These are phyloP conservation scores for Herpetomonas tarakana DNA, from an alignment of 208 protist genomes.

Conservation along the genomic window DNA sequence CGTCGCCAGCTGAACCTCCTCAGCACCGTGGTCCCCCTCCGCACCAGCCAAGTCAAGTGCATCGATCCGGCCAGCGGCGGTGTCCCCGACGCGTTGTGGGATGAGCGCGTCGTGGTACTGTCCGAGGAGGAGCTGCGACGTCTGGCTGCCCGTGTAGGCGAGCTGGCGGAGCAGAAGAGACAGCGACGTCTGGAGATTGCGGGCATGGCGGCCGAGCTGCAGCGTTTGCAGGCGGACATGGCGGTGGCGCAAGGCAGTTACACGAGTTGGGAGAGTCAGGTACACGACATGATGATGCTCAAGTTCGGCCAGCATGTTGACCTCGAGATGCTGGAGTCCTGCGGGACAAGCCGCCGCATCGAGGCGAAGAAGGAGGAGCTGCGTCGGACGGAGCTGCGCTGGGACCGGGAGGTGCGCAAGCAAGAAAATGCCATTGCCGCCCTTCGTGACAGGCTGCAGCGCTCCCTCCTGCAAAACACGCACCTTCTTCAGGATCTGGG, in stretches of 20 bases:
- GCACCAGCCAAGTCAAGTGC: constrained; percentile 80
- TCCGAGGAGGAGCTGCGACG: constrained; percentile 52
- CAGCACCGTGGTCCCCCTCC: constrained; percentile 86
- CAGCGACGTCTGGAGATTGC: constrained; percentile 43
- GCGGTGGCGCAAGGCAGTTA: constrained; percentile 63
- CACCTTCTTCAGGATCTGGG: constrained; percentile 84
- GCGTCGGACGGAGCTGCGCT: constrained; percentile 71
- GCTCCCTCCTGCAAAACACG: constrained; percentile 75
- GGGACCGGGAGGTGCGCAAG: constrained; percentile 64
- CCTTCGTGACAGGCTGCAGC: constrained; percentile 67
- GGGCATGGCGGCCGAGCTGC: constrained; percentile 55
- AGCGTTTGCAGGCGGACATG: constrained; percentile 64
- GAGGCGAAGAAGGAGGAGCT: constrained; percentile 90
- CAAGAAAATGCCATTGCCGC: constrained; percentile 65
- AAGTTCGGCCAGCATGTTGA: constrained; percentile 95
- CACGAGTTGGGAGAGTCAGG: constrained; percentile 79
- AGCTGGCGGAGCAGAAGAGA: constrained; percentile 76
- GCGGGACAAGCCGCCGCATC: constrained; percentile 80
- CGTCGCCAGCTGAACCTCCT: constrained; percentile 95
- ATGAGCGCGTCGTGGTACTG: constrained; percentile 76
- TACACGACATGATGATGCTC: constrained; percentile 93
- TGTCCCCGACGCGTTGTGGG: constrained; percentile 47
- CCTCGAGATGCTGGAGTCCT: constrained; percentile 89
- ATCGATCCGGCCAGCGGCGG: constrained; percentile 25
- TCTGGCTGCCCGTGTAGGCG: constrained; percentile 68